These are phyloP conservation scores for Vachellia pachyceras DNA, from an alignment of 306 rosid genomes.

Conservation along the genomic window DNA sequence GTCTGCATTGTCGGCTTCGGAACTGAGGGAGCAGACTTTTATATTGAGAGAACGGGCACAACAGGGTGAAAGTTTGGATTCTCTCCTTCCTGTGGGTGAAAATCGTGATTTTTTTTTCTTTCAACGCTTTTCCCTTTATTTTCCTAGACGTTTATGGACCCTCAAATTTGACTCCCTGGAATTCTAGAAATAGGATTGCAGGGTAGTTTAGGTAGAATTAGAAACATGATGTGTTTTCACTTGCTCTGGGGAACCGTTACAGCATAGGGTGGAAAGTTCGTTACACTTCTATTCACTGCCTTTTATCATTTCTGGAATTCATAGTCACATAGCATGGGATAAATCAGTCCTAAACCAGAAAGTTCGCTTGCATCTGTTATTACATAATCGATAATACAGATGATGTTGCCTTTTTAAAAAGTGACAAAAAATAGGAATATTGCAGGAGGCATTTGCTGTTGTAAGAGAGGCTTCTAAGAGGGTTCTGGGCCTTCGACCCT, in stretches of 20 bases:
- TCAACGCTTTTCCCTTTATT: not conserved
- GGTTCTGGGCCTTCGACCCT: slow-evolving; percentile 94
- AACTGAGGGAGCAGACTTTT: slow-evolving; percentile 73
- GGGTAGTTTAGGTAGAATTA: not conserved
- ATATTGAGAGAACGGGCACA: slow-evolving; percentile 69
- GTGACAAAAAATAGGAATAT: slow-evolving; percentile 20
- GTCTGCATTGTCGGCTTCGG: slow-evolving; percentile 78
- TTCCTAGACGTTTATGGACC: not conserved
- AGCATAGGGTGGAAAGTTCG: not conserved
- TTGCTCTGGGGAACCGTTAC: slow-evolving; percentile 6
- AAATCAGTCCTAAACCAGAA: not conserved
- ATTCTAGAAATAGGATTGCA: not conserved
- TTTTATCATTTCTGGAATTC: not conserved
- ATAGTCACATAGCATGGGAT: not conserved
- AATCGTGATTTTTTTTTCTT: not conserved
- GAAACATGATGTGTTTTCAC: not conserved
- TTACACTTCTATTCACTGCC: not conserved
- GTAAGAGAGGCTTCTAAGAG: slow-evolving; percentile 95
- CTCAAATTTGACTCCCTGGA: not conserved
- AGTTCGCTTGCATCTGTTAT: not conserved
- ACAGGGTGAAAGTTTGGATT: slow-evolving; percentile 77
- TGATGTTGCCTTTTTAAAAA: slow-evolving; percentile 33
- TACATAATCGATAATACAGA: not conserved
- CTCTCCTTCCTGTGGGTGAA: slow-evolving; percentile 74
- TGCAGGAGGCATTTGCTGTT: slow-evolving; percentile 93